Percentiles rank a stretch among this genome's conserved stretches.
These are phyloP conservation scores for Penicillium pancosmium DNA, from an alignment of 495 filamentous ascomycete species.

Conservation along the genomic window DNA sequence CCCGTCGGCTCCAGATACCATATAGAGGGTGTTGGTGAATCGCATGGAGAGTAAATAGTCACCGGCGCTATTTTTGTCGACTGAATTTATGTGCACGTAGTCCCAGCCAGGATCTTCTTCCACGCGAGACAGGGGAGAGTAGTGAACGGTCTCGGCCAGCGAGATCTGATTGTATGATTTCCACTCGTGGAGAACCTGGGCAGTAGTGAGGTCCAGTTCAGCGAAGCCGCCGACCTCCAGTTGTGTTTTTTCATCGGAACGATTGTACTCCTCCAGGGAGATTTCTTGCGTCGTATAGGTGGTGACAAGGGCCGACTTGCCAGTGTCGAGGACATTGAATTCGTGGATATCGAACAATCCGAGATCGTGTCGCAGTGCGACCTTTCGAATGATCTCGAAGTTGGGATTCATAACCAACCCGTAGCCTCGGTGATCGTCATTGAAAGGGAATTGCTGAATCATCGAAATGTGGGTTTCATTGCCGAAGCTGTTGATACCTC, in stretches of 20 bases:
- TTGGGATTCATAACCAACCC: conserved; percentile 34
- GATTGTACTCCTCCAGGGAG: conserved; percentile 40
- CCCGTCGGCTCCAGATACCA: conserved; percentile 58
- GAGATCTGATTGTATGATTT: conserved; percentile 41
- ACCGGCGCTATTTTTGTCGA: conserved; percentile 56
- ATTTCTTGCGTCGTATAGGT: conserved; percentile 47
- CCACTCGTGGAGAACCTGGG: conserved; percentile 48
- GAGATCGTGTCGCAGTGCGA: conserved; percentile 35
- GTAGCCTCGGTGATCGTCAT: conserved; percentile 32
- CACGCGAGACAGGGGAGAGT: conserved; percentile 8
- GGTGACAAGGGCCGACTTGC: conserved; percentile 41
- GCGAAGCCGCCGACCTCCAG: conserved; percentile 39
- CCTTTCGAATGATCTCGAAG: conserved; percentile 36
- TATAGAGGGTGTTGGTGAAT: conserved; percentile 57
- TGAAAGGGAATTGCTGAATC: conserved; percentile 37
- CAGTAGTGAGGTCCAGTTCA: conserved; percentile 46
- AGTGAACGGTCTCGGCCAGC: conserved; percentile 32
- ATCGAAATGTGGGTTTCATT: conserved; percentile 44
- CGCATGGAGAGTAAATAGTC: conserved; percentile 62
- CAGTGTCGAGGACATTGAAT: conserved; percentile 42
- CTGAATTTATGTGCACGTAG: conserved; percentile 64
- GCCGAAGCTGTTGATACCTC: conserved; percentile 33
- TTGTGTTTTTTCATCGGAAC: conserved; percentile 32
- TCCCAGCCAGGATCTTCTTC: conserved; percentile 48
- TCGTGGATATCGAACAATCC: conserved; percentile 49